Conservation (phyloP, 305 asterid genomes). For the Fraxinus paxiana region DNA sequence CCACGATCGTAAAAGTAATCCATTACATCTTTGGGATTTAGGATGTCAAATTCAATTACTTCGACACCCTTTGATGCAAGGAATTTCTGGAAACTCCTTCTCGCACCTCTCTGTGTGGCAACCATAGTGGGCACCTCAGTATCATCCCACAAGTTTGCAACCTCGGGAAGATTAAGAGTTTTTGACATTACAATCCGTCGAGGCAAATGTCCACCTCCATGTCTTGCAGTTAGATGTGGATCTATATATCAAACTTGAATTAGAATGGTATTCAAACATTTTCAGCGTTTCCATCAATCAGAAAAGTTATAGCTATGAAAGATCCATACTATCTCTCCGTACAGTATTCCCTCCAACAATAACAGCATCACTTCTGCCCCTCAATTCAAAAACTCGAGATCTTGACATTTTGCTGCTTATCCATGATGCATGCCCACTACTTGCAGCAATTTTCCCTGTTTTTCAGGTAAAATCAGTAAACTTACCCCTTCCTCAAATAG, state of each 20-base stretch:
- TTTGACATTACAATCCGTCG: slow-evolving; percentile 82
- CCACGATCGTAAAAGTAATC: slow-evolving; percentile 87
- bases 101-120: slow-evolving; percentile 93
- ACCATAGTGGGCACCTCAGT: slow-evolving; percentile 78
- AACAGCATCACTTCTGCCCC: slow-evolving; percentile 97
- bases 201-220: slow-evolving; percentile 92
- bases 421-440: slow-evolving; percentile 97
- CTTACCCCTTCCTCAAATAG: slow-evolving; percentile 9
- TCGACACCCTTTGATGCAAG: slow-evolving; percentile 94
- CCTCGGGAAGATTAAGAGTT: slow-evolving; percentile 90
- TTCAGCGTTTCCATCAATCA: slow-evolving; percentile 25
- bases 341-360: slow-evolving; percentile 99
- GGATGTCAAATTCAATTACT: slow-evolving; percentile 85
- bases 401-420: slow-evolving; percentile 85
- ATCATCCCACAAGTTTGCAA: slow-evolving; percentile 85
- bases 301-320: slow-evolving; percentile 28
- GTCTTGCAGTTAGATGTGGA: slow-evolving; percentile 93
- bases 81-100: slow-evolving; percentile 71
- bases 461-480: slow-evolving; percentile 9
- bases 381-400: slow-evolving; percentile 73
- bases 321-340: slow-evolving; percentile 84
- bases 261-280: slow-evolving; percentile 26
- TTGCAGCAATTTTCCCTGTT: slow-evolving; percentile 92
- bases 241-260: slow-evolving; percentile 47
- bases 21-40: slow-evolving; percentile 79